Conservation (phyloP, 257 asterid genomes). For the Jacaranda copaia region DNA sequence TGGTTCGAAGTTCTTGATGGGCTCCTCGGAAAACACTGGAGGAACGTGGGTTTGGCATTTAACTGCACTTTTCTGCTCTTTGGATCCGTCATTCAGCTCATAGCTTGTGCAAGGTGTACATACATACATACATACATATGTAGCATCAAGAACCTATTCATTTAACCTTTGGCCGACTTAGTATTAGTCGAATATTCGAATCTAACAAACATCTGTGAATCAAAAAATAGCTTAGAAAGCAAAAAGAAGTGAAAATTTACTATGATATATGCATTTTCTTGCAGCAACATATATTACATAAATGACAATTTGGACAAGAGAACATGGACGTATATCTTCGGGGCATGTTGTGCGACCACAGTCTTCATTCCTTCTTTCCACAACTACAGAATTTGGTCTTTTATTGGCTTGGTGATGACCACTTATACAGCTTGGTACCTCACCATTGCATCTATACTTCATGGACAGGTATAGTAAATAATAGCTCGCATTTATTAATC, state of each 20-base stretch:
- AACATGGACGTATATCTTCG: slow-evolving; percentile 92
- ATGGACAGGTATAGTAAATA: slow-evolving; percentile 70
- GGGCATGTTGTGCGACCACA: slow-evolving; percentile 96
- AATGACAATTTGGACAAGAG: slow-evolving; percentile 97
- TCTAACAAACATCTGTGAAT: too few relatives aligned
- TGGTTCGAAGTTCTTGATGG: slow-evolving; percentile 99
- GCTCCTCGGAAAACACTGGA: slow-evolving; percentile 88
- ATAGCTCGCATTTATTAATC: neutral
- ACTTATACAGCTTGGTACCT: slow-evolving; percentile 98
- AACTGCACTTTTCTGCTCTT: slow-evolving; percentile 94
- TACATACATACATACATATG: too few relatives aligned
- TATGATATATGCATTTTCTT: neutral
- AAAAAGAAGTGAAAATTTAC: too few relatives aligned
- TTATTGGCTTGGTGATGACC: slow-evolving; percentile 88
- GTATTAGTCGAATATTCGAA: too few relatives aligned
- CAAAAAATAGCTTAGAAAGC: too few relatives aligned
- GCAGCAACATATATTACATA: slow-evolving; percentile 95
- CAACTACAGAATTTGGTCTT: slow-evolving; percentile 95
- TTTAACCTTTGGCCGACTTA: too few relatives aligned
- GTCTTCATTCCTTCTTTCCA: slow-evolving; percentile 93
- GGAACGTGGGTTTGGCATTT: slow-evolving; percentile 96
- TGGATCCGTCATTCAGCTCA: slow-evolving; percentile 97
- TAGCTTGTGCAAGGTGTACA: slow-evolving; percentile 92
- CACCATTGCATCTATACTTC: slow-evolving; percentile 81
- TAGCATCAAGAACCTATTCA: too few relatives aligned